phyloP scores from a whole-genome alignment of 2,329 filamentous ascomycete species.

The Aureobasidium musti region DNA sequence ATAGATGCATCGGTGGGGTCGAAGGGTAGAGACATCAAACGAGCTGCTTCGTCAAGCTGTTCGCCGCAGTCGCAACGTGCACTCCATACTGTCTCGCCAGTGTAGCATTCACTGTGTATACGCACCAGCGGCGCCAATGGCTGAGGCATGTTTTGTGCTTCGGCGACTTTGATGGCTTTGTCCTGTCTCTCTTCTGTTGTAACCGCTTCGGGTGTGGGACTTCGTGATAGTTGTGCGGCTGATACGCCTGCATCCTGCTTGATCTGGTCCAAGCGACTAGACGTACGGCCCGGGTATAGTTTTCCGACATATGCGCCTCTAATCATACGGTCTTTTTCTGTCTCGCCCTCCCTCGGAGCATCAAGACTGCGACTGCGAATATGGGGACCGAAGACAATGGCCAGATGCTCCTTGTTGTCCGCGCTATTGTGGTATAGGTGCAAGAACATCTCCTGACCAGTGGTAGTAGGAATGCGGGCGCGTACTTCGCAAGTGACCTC shows the following conservation, averaged over 20 bases:
- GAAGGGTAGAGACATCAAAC: conserved; percentile 65
- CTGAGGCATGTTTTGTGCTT: conserved; percentile 5
- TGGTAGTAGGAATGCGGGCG: conserved; percentile 89
- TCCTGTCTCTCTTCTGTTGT: conserved; percentile 21
- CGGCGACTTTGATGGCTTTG: conserved; percentile 1
- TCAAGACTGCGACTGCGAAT: conserved; percentile 75
- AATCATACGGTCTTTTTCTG: conserved; percentile 88
- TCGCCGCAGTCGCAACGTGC: conserved; percentile 97
- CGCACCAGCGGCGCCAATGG: conserved; percentile 71
- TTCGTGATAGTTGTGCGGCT: not conserved
- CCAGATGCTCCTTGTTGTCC: conserved; percentile 93
- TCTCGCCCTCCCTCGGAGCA: conserved; percentile 71
- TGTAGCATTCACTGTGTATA: conserved; percentile 98
- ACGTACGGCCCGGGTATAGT: conserved; percentile 80
- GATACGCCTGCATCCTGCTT: conserved; percentile 44
- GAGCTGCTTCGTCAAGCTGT: conserved; percentile 92
- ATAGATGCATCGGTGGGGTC: conserved; percentile 17
- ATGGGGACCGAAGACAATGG: conserved; percentile 89
- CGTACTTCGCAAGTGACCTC: conserved; percentile 91
- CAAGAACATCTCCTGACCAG: conserved; percentile 93
- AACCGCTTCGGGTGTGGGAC: conserved; percentile 18
- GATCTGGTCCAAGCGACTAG: conserved; percentile 64
- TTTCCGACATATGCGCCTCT: conserved; percentile 88
- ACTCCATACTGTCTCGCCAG: conserved; percentile 97
- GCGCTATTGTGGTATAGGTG: conserved; percentile 92